Percentiles rank a stretch among this genome's conserved stretches.
These are phyloP conservation scores for Xylaria curta DNA, from an alignment of 495 filamentous ascomycete species.

Conservation along the genomic window DNA sequence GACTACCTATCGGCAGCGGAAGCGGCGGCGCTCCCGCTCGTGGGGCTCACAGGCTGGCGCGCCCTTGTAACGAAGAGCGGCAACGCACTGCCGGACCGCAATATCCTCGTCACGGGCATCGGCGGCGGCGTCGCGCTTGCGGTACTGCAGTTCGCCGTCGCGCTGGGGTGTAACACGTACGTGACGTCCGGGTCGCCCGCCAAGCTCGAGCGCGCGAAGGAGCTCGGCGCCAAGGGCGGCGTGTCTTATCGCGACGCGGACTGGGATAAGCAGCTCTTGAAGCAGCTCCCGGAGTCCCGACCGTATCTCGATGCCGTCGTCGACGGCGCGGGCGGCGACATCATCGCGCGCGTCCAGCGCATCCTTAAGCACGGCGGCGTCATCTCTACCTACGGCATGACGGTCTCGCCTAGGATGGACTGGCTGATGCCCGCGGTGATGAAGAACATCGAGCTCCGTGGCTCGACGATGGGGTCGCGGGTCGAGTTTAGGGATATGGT, in stretches of 20 bases:
- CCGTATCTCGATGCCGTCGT: conserved; percentile 72
- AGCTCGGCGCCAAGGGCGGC: conserved; percentile 72
- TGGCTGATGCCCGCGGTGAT: conserved; percentile 74
- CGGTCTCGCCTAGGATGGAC: conserved; percentile 72
- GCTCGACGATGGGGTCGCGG: conserved; percentile 77
- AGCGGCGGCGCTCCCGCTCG: conserved; percentile 80
- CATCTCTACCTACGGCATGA: conserved; percentile 79
- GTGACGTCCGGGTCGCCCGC: conserved; percentile 69
- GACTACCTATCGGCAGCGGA: conserved; percentile 71
- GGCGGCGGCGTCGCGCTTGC: conserved; percentile 80
- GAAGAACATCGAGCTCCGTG: conserved; percentile 75
- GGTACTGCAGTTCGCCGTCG: conserved; percentile 72
- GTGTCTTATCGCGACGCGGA: conserved; percentile 68
- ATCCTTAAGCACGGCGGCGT: conserved; percentile 69
- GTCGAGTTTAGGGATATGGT: conserved; percentile 81
- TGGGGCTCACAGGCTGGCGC: conserved; percentile 86
- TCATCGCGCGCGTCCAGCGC: conserved; percentile 63
- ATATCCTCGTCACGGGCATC: conserved; percentile 78
- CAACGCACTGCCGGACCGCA: conserved; percentile 63
- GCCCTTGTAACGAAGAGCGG: conserved; percentile 76
- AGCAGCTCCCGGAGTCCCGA: conserved; percentile 61
- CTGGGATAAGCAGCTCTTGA: conserved; percentile 73
- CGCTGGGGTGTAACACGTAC: conserved; percentile 67
- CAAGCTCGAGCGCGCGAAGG: conserved; percentile 69
- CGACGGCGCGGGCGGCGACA: conserved; percentile 79